Evolutionary conservation across 352 stramenopile genomes (phyloP).

Genomic region (Phytophthora boehmeriae): DNA sequence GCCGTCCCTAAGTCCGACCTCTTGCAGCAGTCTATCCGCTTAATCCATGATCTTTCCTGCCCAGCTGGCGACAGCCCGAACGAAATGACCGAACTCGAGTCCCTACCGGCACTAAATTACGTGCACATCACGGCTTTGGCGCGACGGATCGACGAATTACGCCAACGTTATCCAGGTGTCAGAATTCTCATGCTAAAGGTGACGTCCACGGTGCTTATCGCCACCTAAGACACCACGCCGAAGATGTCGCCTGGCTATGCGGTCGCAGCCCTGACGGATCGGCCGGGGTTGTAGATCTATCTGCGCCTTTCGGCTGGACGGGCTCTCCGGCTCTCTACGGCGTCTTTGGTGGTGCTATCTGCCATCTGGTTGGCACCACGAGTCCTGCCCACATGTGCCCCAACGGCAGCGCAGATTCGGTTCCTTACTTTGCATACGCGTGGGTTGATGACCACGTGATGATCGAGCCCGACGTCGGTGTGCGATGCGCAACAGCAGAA

Average conservation of each 20-base stretch:
- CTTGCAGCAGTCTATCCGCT: not conserved
- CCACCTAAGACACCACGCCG: not conserved
- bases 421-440: not conserved
- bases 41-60: not conserved
- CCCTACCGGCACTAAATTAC: not conserved
- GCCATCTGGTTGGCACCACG: not conserved
- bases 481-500: not conserved
- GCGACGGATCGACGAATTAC: not conserved
- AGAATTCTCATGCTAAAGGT: not conserved
- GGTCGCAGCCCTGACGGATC: not conserved
- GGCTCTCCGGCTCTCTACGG: not conserved
- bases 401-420: not conserved
- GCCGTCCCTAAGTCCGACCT: not conserved
- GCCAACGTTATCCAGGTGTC: not conserved
- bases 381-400: not conserved
- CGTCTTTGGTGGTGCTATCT: constrained; percentile 1
- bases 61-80: not conserved
- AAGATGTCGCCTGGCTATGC: not conserved
- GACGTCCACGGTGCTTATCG: not conserved
- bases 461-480: not conserved
- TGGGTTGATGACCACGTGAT: not conserved
- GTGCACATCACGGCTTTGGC: not conserved
- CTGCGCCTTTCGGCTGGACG: constrained; percentile 2
- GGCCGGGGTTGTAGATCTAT: not conserved
- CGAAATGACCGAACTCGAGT: not conserved